phyloP scores from a whole-genome alignment of 805 yeast genomes.

The Lipomyces yamanashiensis region DNA sequence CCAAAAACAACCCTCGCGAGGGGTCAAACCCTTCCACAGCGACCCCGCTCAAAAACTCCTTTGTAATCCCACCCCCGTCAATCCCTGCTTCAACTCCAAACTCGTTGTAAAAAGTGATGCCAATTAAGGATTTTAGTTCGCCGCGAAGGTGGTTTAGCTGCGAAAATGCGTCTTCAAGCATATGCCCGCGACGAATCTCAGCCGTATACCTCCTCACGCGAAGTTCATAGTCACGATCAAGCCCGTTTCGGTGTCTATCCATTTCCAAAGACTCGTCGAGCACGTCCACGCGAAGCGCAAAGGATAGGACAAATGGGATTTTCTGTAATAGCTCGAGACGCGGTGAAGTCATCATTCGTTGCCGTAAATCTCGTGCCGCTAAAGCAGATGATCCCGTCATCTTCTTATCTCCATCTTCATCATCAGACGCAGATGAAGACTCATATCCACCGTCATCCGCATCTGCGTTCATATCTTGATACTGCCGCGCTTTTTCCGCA shows the following conservation, averaged over 20 bases:
- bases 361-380: conserved; percentile 19
- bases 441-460: conserved; percentile 22
- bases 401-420: conserved; percentile 5
- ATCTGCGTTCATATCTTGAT: conserved; percentile 36
- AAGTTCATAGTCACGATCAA: conserved; percentile 35
- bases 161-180: conserved; percentile 76
- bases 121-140: conserved; percentile 61
- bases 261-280: conserved; percentile 65
- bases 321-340: conserved; percentile 58
- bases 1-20: conserved; percentile 48
- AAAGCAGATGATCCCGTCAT: conserved; percentile 19
- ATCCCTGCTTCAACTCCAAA: conserved; percentile 87
- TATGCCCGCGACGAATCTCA: conserved; percentile 66
- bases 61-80: conserved; percentile 96
- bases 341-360: conserved; percentile 34
- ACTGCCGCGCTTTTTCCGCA: conserved; percentile 46
- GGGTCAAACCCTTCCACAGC: conserved; percentile 68
- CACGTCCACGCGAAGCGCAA: conserved; percentile 70
- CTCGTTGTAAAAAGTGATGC: conserved; percentile 70
- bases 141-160: conserved; percentile 60
- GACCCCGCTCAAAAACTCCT: conserved; percentile 81
- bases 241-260: conserved; percentile 51
- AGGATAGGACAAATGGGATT: conserved; percentile 80
- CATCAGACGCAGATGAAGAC: conserved; percentile 33
- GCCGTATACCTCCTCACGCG: conserved; percentile 46